A percentile compares a stretch with the other conserved stretches of the same genome.
Conservation (phyloP, 371 early-diverging fungal species). For the Globomyces sp. region DNA sequence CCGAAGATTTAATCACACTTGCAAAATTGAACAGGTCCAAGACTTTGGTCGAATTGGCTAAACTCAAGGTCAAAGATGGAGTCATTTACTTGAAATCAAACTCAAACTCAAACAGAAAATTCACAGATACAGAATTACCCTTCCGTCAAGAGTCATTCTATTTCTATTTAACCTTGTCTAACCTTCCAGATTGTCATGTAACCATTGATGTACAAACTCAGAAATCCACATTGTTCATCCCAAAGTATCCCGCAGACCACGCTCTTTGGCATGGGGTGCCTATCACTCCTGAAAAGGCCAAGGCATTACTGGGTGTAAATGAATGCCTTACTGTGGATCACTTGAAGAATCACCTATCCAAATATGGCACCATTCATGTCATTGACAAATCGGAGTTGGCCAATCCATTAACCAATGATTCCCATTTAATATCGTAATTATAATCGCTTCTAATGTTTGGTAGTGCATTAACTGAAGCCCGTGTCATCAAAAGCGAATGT, state of each 20-base stretch:
- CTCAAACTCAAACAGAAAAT: conserved; percentile 14
- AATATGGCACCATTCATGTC: conserved; percentile 23
- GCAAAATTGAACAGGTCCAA: conserved; percentile 6
- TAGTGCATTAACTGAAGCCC: conserved; percentile 64
- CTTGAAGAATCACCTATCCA: conserved; percentile 37
- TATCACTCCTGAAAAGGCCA: conserved; percentile 35
- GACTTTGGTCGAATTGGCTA: background rate
- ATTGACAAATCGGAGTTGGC: conserved; percentile 24
- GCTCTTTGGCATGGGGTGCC: conserved; percentile 82
- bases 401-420: background rate
- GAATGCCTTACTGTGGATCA: conserved; percentile 57
- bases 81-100: conserved; percentile 4
- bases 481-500: conserved; percentile 72
- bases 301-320: conserved; percentile 62
- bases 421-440: background rate
- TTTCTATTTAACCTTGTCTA: conserved; percentile 55
- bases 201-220: conserved; percentile 65
- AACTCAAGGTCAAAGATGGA: background rate
- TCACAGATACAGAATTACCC: conserved; percentile 45
- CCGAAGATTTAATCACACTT: background rate
- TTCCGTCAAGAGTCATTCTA: conserved; percentile 90
- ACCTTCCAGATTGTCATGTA: conserved; percentile 73
- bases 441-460: no score
- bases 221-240: conserved; percentile 64
- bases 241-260: conserved; percentile 67